A percentile compares a stretch with the other conserved stretches of the same genome.
Evolutionary conservation across 805 yeast genomes (phyloP).

Genomic region (Kazachstania taianensis): DNA sequence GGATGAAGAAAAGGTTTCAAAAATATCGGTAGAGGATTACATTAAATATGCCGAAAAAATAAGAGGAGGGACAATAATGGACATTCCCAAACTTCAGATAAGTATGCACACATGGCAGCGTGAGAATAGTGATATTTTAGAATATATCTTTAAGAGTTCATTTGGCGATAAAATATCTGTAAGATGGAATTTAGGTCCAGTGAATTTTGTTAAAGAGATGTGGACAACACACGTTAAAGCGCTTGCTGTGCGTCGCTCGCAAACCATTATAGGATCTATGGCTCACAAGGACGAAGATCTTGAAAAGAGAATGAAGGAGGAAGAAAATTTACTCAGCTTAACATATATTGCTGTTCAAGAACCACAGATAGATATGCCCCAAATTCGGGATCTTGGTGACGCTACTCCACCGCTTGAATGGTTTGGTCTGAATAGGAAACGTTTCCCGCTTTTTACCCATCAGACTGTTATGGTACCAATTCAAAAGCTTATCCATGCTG

Average conservation of each 20-base stretch:
- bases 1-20: constrained; percentile 38
- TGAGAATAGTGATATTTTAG: constrained; percentile 42
- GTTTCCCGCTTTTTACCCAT: constrained; percentile 80
- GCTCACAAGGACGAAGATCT: constrained; percentile 23
- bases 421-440: constrained; percentile 87
- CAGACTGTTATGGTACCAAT: constrained; percentile 64
- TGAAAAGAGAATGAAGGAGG: constrained; percentile 38
- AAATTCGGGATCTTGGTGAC: constrained; percentile 80
- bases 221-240: constrained; percentile 78
- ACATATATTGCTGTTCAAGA: constrained; percentile 52
- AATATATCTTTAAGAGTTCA: constrained; percentile 56
- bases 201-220: constrained; percentile 86
- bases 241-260: constrained; percentile 47
- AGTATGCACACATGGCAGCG: constrained; percentile 68
- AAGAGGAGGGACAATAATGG: constrained; percentile 69
- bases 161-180: constrained; percentile 89
- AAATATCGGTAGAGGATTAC: constrained; percentile 44
- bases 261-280: constrained; percentile 19
- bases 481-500: constrained; percentile 63
- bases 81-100: constrained; percentile 66
- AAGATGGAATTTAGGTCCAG: constrained; percentile 88
- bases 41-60: constrained; percentile 46
- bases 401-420: constrained; percentile 98
- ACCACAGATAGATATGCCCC: constrained; percentile 83
- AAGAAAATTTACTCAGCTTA: constrained; percentile 30